A percentile compares a stretch with the other conserved stretches of the same genome.
Evolutionary conservation across 306 rosid genomes (phyloP).

Genomic region (Casuarina cunninghamiana): DNA sequence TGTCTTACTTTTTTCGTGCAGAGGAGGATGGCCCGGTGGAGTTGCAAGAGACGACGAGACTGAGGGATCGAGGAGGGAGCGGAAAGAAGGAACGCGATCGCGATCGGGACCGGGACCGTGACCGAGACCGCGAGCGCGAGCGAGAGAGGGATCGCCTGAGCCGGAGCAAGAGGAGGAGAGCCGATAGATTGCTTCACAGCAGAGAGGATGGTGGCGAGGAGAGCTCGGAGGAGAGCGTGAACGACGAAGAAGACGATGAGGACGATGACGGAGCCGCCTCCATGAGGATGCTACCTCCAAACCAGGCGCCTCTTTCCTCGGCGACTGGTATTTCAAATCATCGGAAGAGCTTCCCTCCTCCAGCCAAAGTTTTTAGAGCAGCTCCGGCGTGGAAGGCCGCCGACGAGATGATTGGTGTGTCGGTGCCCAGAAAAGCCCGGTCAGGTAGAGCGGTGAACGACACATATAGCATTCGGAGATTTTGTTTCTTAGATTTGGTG

Average conservation of each 20-base stretch:
- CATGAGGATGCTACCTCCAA: conserved; percentile 89
- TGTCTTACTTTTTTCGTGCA: conserved; percentile 17
- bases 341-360: conserved; percentile 79
- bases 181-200: conserved; percentile 72
- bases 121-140: conserved; percentile 61
- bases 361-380: conserved; percentile 68
- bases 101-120: conserved; percentile 78
- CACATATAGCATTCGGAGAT: neutral
- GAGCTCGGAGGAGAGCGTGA: conserved; percentile 86
- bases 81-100: conserved; percentile 68
- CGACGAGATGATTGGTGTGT: conserved; percentile 95
- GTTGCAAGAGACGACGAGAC: conserved; percentile 77
- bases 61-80: conserved; percentile 74
- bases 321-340: conserved; percentile 48
- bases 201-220: conserved; percentile 83
- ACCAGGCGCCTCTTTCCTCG: conserved; percentile 42
- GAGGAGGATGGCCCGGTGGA: conserved; percentile 88
- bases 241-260: conserved; percentile 80
- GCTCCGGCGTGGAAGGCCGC: conserved; percentile 81
- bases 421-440: conserved; percentile 93
- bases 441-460: conserved; percentile 58
- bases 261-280: conserved; percentile 56
- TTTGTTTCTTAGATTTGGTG: neutral
- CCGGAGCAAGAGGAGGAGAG: conserved; percentile 78
- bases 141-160: conserved; percentile 80